Evolutionary conservation across 2,329 filamentous ascomycete species (phyloP), one percentile per base, ranked within the genome.

Genomic region (Diaporthe capsici): DNA sequence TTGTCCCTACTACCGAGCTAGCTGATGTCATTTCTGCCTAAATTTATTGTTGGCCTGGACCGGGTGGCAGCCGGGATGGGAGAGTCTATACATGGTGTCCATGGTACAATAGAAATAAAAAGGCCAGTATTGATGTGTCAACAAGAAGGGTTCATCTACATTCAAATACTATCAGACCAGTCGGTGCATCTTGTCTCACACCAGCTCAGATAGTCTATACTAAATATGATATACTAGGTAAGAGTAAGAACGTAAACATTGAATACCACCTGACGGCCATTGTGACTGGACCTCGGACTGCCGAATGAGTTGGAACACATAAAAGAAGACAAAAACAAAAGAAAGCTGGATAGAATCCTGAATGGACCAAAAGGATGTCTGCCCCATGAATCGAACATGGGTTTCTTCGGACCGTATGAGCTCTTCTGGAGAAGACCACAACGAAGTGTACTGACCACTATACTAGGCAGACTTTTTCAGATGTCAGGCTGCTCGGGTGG

Each of bases 1-100:
- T 84, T 1, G 71, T 78, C 42, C 84, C 84, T 4, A 79, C 71
- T n/a, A 82, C 81, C 3, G 82, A 85, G 75, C 73, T 85, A 34
- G 76, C 73, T 0, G 81, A 84, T 25, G 70, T 77, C 4, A 58
- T 77, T 13, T 39, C 65, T 22, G 22, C 31, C 31, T 68, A 20
- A 53, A 22, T 39, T 39, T 28, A n/a, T 51, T 51, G 47, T 39
- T 25, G 12, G 31, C 2, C 12, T 20, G 6, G 31, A 39, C 6
- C 3, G 3, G 3, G 5, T 25, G 20, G 22, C 34, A 60, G 20
- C 34, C 34, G 4, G 22, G 3, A 10, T 9, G 10, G 12, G 31
- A 20, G 4, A 60, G 31, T 49, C 9, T 49, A 7, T 20, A 17
- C 20, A 20, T 22, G 17, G 7, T 47, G 44, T 47, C 28, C 17